A percentile compares a stretch with the other conserved stretches of the same genome.
Evolutionary conservation across 108 stramenopile genomes (phyloP).

Genomic region (Cylindrotheca closterium): DNA sequence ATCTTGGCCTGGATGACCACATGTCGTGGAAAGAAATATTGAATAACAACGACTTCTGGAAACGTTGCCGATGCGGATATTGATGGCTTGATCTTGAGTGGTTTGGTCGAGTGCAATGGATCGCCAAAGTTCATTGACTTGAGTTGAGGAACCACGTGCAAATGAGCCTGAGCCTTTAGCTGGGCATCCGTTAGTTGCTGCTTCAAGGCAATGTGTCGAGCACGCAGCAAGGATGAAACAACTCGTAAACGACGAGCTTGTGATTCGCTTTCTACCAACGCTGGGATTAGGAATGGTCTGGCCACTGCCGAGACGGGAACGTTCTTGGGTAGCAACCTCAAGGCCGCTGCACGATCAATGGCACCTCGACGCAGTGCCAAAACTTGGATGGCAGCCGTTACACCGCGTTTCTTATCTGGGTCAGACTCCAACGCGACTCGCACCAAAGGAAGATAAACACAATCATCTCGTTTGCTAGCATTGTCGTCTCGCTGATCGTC

Average conservation of each 20-base stretch:
- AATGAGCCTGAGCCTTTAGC: slow-evolving; percentile 70
- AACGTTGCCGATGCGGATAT: slow-evolving; percentile 63
- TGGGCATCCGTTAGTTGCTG: slow-evolving; percentile 79
- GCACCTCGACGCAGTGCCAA: slow-evolving; percentile 67
- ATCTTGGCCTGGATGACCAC: slow-evolving; percentile 85
- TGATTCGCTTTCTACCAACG: slow-evolving; percentile 80
- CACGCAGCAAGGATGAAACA: slow-evolving; percentile 70
- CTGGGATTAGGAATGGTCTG: slow-evolving; percentile 83
- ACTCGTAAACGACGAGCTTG: slow-evolving; percentile 80
- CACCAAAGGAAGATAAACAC: slow-evolving; percentile 84
- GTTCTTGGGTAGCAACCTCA: slow-evolving; percentile 77
- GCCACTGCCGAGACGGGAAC: slow-evolving; percentile 75
- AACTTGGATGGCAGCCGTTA: slow-evolving; percentile 78
- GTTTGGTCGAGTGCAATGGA: slow-evolving; percentile 71
- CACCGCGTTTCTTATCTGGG: slow-evolving; percentile 61
- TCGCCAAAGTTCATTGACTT: slow-evolving; percentile 70
- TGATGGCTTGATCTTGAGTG: slow-evolving; percentile 72
- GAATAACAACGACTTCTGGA: slow-evolving; percentile 80
- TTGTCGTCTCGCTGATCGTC: slow-evolving; percentile 32
- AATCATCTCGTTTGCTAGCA: slow-evolving; percentile 4
- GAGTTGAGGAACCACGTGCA: slow-evolving; percentile 73
- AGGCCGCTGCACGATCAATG: slow-evolving; percentile 79
- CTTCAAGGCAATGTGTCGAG: slow-evolving; percentile 67
- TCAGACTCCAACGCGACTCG: slow-evolving; percentile 78
- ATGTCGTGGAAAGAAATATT: slow-evolving; percentile 83